A percentile compares a stretch with the other conserved stretches of the same genome.
Evolutionary conservation across 257 asterid genomes (phyloP).

Genomic region (Solanum gracilifrons): DNA sequence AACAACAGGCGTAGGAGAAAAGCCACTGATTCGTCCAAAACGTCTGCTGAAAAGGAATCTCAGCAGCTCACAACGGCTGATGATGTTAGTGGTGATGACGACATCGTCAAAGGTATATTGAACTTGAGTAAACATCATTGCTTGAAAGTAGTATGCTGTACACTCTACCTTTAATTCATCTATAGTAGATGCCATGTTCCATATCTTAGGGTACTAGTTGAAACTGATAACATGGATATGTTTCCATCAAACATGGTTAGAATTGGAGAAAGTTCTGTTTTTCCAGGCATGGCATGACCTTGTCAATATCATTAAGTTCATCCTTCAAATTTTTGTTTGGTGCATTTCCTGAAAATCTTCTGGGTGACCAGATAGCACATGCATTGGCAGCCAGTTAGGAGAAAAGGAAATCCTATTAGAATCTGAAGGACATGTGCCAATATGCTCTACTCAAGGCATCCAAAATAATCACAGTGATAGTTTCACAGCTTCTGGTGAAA

Average conservation of each 20-base stretch:
- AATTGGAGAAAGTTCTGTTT: background rate
- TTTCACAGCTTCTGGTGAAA: slow-evolving; percentile 32
- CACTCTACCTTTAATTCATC: background rate
- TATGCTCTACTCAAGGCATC: slow-evolving; percentile 26
- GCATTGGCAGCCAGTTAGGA: slow-evolving; percentile 28
- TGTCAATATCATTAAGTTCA: background rate
- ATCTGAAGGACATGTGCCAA: slow-evolving; percentile 44
- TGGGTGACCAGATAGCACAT: slow-evolving; percentile 32
- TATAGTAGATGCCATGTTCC: background rate
- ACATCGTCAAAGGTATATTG: slow-evolving; percentile 46
- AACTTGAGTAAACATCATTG: background rate
- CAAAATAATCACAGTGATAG: slow-evolving; percentile 45
- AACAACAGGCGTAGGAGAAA: slow-evolving; percentile 80
- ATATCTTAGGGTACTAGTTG: background rate
- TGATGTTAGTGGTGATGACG: slow-evolving; percentile 59
- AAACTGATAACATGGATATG: background rate
- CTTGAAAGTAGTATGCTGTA: background rate
- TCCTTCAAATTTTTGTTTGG: background rate
- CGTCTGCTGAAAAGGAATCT: slow-evolving; percentile 31
- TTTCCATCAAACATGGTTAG: background rate
- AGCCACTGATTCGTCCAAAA: slow-evolving; percentile 42
- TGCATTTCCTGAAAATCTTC: slow-evolving; percentile 3
- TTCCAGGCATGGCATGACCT: background rate
- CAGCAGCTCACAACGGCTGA: slow-evolving; percentile 31
- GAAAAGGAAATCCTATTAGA: slow-evolving; percentile 44